A percentile compares a stretch with the other conserved stretches of the same genome.
These are phyloP conservation scores for Globisporangium mamillatum DNA, from an alignment of 352 stramenopile species.

Conservation along the genomic window DNA sequence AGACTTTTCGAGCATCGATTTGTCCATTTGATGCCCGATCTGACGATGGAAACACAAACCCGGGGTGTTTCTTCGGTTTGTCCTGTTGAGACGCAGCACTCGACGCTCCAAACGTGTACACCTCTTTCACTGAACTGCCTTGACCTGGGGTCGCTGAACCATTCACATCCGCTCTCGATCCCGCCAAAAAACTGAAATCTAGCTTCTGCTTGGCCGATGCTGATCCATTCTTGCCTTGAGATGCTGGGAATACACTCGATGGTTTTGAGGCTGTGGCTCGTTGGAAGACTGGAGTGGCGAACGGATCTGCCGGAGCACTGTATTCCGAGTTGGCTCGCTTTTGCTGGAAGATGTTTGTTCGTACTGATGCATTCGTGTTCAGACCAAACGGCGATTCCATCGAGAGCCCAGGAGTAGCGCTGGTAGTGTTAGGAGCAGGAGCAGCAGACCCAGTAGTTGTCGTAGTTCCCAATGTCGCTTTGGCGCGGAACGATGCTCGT, in stretches of 20 bases:
- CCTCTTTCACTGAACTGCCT: background rate
- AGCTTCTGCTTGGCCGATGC: background rate
- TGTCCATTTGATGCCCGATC: background rate
- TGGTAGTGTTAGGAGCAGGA: background rate
- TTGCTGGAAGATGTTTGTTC: slow-evolving; percentile 29
- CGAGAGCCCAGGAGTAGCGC: slow-evolving; percentile 10
- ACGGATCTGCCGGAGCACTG: slow-evolving; percentile 42
- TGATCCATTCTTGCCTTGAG: background rate
- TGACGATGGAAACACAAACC: background rate
- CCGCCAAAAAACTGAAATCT: slow-evolving; percentile 15
- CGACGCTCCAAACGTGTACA: slow-evolving; percentile 15
- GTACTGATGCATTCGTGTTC: slow-evolving; percentile 13
- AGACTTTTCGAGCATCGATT: background rate
- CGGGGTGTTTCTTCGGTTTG: background rate
- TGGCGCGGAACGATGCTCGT: slow-evolving; percentile 31
- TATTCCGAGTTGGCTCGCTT: slow-evolving; percentile 21
- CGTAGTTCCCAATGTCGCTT: slow-evolving; percentile 24
- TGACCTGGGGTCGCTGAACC: background rate
- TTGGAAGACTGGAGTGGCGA: slow-evolving; percentile 42
- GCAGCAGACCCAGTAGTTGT: slow-evolving; percentile 10
- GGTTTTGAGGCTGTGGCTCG: slow-evolving; percentile 10
- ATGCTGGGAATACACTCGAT: slow-evolving; percentile 1
- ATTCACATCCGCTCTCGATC: slow-evolving; percentile 10
- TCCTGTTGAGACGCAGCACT: slow-evolving; percentile 2
- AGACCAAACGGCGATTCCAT: slow-evolving; percentile 32